These are phyloP conservation scores for Urochloa ruziziensis DNA, from an alignment of 176 grass and related monocot species.

Conservation along the genomic window DNA sequence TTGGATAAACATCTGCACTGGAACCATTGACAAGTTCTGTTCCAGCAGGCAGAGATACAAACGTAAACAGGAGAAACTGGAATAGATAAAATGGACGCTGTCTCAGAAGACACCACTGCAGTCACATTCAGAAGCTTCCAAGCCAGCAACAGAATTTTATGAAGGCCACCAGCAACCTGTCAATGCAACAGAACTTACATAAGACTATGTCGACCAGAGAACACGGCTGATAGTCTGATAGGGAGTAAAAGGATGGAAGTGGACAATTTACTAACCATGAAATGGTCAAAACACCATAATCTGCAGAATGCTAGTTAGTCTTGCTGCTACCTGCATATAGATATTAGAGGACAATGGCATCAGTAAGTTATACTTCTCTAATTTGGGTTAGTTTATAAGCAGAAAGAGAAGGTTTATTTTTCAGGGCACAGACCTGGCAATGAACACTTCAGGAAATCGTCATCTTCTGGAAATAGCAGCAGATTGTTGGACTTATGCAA, in stretches of 20 bases:
- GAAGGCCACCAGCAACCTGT: background rate
- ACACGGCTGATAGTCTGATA: background rate
- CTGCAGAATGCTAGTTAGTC: background rate
- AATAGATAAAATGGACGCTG: background rate
- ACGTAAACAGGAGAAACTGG: background rate
- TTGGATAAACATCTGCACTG: background rate
- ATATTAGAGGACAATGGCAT: background rate
- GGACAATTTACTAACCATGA: background rate
- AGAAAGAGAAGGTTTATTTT: background rate
- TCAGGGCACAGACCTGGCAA: background rate
- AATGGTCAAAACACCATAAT: background rate
- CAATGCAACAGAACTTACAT: background rate
- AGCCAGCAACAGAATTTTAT: background rate
- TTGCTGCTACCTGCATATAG: background rate
- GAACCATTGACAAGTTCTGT: background rate
- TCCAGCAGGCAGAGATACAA: too few relatives aligned
- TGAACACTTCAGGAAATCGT: constrained; percentile 41
- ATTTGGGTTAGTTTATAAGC: background rate
- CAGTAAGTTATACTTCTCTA: background rate
- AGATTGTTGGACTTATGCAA: constrained; percentile 66
- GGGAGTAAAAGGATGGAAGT: background rate
- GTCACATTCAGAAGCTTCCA: background rate
- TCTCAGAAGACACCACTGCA: background rate
- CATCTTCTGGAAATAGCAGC: constrained; percentile 64
- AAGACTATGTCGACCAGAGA: background rate